A percentile compares a stretch with the other conserved stretches of the same genome.
phyloP scores from a whole-genome alignment of 495 filamentous ascomycete genomes.

The Articulospora tetracladia region DNA sequence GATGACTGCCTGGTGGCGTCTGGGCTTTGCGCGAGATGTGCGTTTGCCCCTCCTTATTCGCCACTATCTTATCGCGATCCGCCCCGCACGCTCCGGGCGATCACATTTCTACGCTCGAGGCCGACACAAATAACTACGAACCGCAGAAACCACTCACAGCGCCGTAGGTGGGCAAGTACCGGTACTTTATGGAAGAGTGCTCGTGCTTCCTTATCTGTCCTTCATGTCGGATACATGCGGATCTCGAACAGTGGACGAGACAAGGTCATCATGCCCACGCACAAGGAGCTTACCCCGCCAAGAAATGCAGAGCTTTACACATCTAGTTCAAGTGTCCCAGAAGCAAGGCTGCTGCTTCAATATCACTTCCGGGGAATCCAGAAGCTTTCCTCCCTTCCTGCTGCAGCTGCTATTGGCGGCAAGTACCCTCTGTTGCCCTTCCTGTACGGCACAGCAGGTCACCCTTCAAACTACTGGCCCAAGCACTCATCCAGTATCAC shows the following conservation, averaged over 20 bases:
- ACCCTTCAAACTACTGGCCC: neutral
- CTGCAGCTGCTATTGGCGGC: neutral
- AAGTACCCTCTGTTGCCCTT: neutral
- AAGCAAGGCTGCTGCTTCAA: too few relatives aligned
- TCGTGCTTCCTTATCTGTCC: too few relatives aligned
- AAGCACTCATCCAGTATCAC: neutral
- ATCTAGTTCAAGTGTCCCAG: too few relatives aligned
- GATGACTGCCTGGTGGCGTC: neutral
- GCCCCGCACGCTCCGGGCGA: neutral
- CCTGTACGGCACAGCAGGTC: neutral
- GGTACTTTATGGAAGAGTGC: too few relatives aligned
- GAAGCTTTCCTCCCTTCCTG: neutral
- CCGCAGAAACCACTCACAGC: neutral
- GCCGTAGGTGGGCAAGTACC: too few relatives aligned
- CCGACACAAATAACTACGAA: neutral
- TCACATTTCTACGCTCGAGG: neutral
- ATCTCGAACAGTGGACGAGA: too few relatives aligned
- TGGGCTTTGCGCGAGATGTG: neutral
- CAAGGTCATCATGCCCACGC: too few relatives aligned
- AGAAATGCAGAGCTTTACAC: too few relatives aligned
- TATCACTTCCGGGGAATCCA: neutral
- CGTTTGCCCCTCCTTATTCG: neutral
- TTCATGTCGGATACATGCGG: too few relatives aligned
- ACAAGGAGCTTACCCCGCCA: too few relatives aligned
- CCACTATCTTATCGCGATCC: slow-evolving; percentile 7